Conservation (phyloP, 805 yeast genomes). For the Candida quercuum region DNA sequence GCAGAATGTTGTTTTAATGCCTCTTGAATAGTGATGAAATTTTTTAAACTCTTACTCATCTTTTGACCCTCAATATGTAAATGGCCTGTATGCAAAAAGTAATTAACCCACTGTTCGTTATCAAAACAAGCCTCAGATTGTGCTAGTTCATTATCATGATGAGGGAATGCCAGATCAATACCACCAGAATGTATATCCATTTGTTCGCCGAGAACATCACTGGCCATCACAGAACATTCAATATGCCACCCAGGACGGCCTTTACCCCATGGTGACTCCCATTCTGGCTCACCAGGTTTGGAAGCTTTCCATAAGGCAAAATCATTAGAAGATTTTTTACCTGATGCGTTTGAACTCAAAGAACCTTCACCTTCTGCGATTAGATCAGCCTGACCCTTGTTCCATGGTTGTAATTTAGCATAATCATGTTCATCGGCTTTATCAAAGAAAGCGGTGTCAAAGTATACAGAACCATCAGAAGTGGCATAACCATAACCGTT, state of each 20-base stretch:
- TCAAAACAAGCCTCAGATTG: constrained; percentile 93
- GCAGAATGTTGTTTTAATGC: constrained; percentile 68
- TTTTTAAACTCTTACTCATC: constrained; percentile 93
- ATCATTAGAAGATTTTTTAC: constrained; percentile 74
- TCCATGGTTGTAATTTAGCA: constrained; percentile 98
- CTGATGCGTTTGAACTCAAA: constrained; percentile 44
- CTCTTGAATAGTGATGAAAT: constrained; percentile 90
- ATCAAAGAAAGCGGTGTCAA: constrained; percentile 84
- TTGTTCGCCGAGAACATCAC: constrained; percentile 72
- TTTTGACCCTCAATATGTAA: constrained; percentile 97
- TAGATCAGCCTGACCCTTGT: constrained; percentile 79
- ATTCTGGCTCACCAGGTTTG: constrained; percentile 94
- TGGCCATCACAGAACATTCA: constrained; percentile 98
- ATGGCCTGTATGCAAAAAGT: constrained; percentile 95
- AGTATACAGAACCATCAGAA: constrained; percentile 90
- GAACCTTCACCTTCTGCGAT: constrained; percentile 96
- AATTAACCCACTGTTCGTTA: constrained; percentile 93
- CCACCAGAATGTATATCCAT: constrained; percentile 98
- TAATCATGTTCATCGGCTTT: constrained; percentile 66
- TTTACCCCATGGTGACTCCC: constrained; percentile 94
- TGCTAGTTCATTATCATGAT: constrained; percentile 97
- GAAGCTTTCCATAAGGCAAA: constrained; percentile 97
- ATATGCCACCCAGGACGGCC: constrained; percentile 99
- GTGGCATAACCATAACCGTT: constrained; percentile 85
- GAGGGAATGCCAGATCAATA: constrained; percentile 95